These are phyloP conservation scores for Abrus pulchellus DNA, from an alignment of 306 rosid species.

Conservation along the genomic window DNA sequence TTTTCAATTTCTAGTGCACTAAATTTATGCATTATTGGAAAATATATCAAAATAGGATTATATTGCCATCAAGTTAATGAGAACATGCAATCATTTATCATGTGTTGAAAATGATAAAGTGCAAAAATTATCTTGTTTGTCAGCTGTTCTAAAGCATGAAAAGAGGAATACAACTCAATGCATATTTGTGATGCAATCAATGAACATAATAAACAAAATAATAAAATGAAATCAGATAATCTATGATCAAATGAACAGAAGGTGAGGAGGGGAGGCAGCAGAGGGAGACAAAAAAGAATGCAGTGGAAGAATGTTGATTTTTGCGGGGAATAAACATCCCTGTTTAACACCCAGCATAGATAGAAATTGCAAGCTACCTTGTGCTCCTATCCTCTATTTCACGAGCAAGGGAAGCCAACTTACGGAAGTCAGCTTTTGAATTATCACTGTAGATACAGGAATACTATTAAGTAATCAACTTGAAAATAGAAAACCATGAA, in stretches of 20 bases:
- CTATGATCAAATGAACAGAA: background rate
- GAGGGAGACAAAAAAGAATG: background rate
- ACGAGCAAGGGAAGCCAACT: conserved; percentile 54
- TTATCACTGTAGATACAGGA: conserved; percentile 53
- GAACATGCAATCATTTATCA: conserved; percentile 1
- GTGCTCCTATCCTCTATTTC: conserved; percentile 59
- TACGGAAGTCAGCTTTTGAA: conserved; percentile 45
- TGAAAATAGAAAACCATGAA: conserved; percentile 34
- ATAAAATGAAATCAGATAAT: background rate
- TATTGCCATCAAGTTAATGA: background rate
- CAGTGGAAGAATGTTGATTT: conserved; percentile 17
- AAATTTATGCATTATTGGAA: conserved; percentile 7
- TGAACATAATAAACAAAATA: background rate
- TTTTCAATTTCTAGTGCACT: background rate
- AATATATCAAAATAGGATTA: conserved; percentile 6
- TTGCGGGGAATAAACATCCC: background rate
- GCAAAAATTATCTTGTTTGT: background rate
- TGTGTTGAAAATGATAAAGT: background rate
- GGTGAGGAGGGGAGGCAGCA: background rate
- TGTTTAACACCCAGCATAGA: background rate
- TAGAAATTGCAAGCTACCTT: conserved; percentile 54
- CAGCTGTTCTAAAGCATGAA: conserved; percentile 17
- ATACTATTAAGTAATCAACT: conserved; percentile 17
- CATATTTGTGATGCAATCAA: conserved; percentile 1
- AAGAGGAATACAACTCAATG: background rate